Conservation (phyloP, 768 basidiomycete genomes). For the Royoungia palumana region DNA sequence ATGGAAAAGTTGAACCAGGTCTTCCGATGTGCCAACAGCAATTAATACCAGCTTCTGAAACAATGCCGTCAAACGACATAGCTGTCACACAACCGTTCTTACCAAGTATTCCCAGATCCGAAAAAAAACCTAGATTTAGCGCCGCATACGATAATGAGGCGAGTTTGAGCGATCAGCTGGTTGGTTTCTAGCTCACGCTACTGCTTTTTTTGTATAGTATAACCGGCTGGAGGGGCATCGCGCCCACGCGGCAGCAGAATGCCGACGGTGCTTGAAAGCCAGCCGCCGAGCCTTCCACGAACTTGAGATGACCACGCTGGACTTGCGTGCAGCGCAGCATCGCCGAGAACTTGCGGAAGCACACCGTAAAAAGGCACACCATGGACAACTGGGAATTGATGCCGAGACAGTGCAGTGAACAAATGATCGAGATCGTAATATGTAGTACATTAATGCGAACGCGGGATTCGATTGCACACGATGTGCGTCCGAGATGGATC, state of each 20-base stretch:
- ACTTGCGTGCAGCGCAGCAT: conserved; percentile 55
- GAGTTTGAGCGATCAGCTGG: conserved; percentile 6
- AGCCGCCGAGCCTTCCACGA: conserved; percentile 56
- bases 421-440: conserved; percentile 26
- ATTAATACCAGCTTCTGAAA: conserved; percentile 8
- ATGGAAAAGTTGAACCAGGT: conserved; percentile 21
- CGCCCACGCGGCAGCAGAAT: conserved; percentile 38
- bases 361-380: conserved; percentile 60
- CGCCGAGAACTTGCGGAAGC: conserved; percentile 55
- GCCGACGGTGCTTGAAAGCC: conserved; percentile 37
- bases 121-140: conserved; percentile 28
- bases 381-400: conserved; percentile 62
- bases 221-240: conserved; percentile 39
- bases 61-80: conserved; percentile 12
- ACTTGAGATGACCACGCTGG: conserved; percentile 55
- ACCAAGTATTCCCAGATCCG: conserved; percentile 32
- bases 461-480: conserved; percentile 64
- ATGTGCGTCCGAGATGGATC: conserved; percentile 65
- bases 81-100: conserved; percentile 28
- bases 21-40: conserved; percentile 8
- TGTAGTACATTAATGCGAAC: conserved; percentile 25
- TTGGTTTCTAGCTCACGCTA: conserved; percentile 5
- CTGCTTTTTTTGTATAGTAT: conserved; percentile 16
- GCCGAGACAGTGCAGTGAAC: conserved; percentile 23
- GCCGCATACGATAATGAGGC: conserved; percentile 26